Evolutionary conservation across 75 land plant genomes (phyloP).

Genomic region (Pinus taeda): DNA sequence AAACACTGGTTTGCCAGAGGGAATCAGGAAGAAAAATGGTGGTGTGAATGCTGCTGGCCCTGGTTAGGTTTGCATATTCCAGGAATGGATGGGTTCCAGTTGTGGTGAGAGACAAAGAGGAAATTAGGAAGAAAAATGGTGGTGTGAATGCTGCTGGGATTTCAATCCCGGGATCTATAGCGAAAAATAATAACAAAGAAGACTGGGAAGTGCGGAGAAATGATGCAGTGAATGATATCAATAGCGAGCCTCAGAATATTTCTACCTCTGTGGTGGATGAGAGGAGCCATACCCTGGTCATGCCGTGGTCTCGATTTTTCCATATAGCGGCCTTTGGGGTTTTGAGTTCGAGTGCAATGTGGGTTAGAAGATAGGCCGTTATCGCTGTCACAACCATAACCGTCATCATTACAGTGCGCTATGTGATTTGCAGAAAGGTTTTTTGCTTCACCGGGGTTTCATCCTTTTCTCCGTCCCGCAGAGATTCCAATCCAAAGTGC

Average conservation of each 20-base stretch:
- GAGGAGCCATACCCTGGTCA: background rate
- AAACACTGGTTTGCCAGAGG: background rate
- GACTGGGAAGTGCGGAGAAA: background rate
- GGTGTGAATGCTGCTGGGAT: background rate
- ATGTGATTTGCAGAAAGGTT: too few species aligned
- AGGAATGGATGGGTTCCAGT: conserved; percentile 6
- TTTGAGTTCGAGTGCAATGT: background rate
- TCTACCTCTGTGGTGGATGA: too few species aligned
- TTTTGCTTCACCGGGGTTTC: too few species aligned
- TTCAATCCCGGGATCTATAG: background rate
- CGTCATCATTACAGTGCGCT: background rate
- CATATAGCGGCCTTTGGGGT: background rate
- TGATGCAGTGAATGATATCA: too few species aligned
- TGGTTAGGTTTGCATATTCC: background rate
- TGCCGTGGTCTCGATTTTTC: background rate
- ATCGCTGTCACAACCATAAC: background rate
- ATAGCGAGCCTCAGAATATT: too few species aligned
- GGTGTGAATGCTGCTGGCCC: background rate
- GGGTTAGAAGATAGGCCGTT: background rate
- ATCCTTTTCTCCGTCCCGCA: too few species aligned
- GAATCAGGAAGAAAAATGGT: too few species aligned
- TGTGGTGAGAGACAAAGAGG: background rate
- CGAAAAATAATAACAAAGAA: background rate
- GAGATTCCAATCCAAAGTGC: too few species aligned
- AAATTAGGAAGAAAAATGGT: too few species aligned